A percentile compares a stretch with the other conserved stretches of the same genome.
phyloP scores from a whole-genome alignment of 2,329 filamentous ascomycete species.

The Thielaviopsis populi region DNA sequence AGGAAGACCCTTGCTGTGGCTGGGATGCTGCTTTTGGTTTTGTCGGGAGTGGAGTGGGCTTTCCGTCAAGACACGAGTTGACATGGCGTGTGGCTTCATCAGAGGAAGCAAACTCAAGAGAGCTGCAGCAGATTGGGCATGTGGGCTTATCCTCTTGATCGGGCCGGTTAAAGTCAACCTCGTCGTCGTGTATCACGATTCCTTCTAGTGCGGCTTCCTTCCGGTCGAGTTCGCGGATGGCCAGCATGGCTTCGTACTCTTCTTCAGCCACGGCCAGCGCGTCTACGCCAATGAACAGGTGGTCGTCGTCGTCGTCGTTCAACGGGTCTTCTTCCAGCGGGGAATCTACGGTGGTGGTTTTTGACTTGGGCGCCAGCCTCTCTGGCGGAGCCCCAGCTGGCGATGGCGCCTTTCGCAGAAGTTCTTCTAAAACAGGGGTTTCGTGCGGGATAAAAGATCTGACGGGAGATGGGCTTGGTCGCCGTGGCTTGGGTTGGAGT shows the following conservation, averaged over 20 bases:
- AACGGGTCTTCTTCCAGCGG: neutral
- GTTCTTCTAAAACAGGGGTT: conserved; percentile 19
- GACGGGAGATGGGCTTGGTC: conserved; percentile 19
- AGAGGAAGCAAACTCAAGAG: conserved; percentile 18
- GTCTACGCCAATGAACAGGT: conserved; percentile 39
- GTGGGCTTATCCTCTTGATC: conserved; percentile 21
- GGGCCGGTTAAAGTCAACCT: conserved; percentile 25
- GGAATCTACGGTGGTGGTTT: neutral
- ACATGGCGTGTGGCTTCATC: conserved; percentile 72
- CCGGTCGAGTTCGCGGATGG: conserved; percentile 61
- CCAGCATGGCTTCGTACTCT: conserved; percentile 50
- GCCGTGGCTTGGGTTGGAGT: conserved; percentile 12
- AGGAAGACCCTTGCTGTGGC: neutral
- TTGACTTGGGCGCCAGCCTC: neutral
- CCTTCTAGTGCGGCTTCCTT: conserved; percentile 45
- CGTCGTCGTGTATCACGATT: conserved; percentile 22
- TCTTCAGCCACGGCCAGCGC: conserved; percentile 38
- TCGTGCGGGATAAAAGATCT: conserved; percentile 23
- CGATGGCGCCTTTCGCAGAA: conserved; percentile 2
- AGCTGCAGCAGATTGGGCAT: conserved; percentile 14
- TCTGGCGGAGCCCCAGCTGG: neutral
- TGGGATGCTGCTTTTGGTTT: conserved; percentile 9
- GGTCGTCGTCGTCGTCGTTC: conserved; percentile 23
- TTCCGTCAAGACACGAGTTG: conserved; percentile 82
- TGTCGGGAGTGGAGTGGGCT: conserved; percentile 43